These are phyloP conservation scores for Kwoniella sp. DNA, from an alignment of 768 basidiomycete species.

Conservation along the genomic window DNA sequence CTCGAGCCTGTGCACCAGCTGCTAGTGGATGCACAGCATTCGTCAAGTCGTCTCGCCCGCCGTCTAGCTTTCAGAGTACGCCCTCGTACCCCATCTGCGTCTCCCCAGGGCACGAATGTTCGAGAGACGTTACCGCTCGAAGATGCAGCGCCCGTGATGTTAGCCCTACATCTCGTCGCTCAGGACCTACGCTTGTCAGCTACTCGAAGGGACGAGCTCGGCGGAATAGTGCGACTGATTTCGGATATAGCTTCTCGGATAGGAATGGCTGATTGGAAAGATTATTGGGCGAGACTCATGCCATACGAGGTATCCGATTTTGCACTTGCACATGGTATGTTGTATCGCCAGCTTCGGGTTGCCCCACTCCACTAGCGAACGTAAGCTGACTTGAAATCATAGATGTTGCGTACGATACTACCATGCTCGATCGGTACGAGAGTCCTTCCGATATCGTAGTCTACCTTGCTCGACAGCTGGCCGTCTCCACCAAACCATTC, in stretches of 20 bases:
- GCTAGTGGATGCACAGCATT: background rate
- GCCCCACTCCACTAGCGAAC: no score
- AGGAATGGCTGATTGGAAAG: constrained; percentile 81
- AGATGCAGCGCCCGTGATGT: constrained; percentile 63
- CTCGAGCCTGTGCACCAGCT: constrained; percentile 12
- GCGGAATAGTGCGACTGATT: constrained; percentile 26
- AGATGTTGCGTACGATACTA: constrained; percentile 18
- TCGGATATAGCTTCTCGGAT: constrained; percentile 40
- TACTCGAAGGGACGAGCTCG: constrained; percentile 7
- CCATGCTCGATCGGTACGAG: constrained; percentile 62
- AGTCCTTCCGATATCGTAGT: constrained; percentile 77
- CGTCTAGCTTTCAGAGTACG: constrained; percentile 26
- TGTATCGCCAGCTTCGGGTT: no score
- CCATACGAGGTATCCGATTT: constrained; percentile 17
- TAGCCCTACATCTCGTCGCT: constrained; percentile 76
- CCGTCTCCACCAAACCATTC: constrained; percentile 23
- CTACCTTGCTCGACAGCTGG: constrained; percentile 60
- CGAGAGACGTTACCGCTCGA: background rate
- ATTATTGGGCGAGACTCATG: constrained; percentile 80
- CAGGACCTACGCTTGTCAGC: constrained; percentile 57
- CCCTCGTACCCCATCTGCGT: no score
- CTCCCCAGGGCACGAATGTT: background rate
- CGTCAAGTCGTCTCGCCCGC: constrained; percentile 27
- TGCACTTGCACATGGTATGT: constrained; percentile 1
- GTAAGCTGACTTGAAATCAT: background rate